Base-by-base conservation (phyloP, 192 early-diverging fungal species). In the Linnemannia hyalina region DNA sequence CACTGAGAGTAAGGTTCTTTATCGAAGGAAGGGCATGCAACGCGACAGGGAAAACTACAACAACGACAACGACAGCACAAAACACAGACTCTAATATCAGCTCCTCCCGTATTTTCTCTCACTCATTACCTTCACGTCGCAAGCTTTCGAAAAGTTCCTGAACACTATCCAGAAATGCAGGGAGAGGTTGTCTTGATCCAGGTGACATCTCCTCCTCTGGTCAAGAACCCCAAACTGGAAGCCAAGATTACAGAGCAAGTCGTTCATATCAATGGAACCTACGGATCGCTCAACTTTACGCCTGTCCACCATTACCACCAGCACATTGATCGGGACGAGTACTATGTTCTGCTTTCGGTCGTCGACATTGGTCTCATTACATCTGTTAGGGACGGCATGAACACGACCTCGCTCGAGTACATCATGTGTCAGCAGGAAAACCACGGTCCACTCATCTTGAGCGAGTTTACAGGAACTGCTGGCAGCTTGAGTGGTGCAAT, bases 381-480 rank as follows among this genome's bases (percentile, higher is more conserved):
- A 3, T 92, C 94, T 55, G 93, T 99, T 23, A 93, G 97, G 42
- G 99, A 99, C 82, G 99, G 98, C 38, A 99, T 99, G 99, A 99
- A 99, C 88, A 98, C 98, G 1, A 96, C 96, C 32, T 96, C 95
- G 44, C 95, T 98, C 73, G 97, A 99, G 89, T 99, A 95, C 88
- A 95, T 98, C 20, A 95, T 99, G 36, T 97, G 96, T 87, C 98
- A 99, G 87, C 90, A 94, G 36, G 95, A 96, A 78, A 95, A 95
- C 76, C 92, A 96, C 74, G 95, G 95, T 9, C 95, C 97, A 23
- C 89, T 99, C 74, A 96, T 99, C 44, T 88, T 99, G 73, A 97
- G 96, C 73, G 98, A 99, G 82, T 99, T 99, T 87, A 97, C 99
- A 15, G 99, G 99, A 29, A 98, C 96, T 6, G 96, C 97, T 2